Evolutionary conservation across 2,329 filamentous ascomycete genomes (phyloP), one percentile per base, ranked within the genome.

Genomic region (Lasiodiplodia hormozganensis): DNA sequence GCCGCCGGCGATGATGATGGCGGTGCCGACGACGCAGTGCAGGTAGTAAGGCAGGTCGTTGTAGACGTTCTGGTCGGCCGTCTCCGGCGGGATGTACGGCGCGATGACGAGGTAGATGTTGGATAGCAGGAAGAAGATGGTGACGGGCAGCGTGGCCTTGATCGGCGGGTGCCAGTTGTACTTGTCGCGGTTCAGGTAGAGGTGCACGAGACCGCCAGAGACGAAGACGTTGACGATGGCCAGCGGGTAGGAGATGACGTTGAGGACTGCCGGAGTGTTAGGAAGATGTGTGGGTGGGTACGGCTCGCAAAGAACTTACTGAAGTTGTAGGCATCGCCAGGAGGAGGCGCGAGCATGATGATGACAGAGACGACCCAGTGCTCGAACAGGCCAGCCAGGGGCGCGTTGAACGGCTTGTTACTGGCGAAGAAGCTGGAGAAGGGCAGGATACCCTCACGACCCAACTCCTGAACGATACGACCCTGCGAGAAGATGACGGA

Each of bases 401-500:
- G 88, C 0, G 87, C 87, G 73, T 88, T 88, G 74, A 89, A 88
- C 0, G 89, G 89, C 56, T 85, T 83, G 77, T 88, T 90, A 76
- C 86, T 88, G 14, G 88, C 88, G 83, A 87, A 90, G 72, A 91
- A 81, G 0, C 82, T 79, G 0, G 88, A 88, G 68, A 87, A 89
- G 0, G 89, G 89, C 2, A 91, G 78, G n/a, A 91, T 83, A 34
- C 88, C 89, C 77, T 91, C 89, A 12, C 88, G 86, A 4, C 87
- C 89, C 18, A 90, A 84, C 75, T 90, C 88, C 76, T 90, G 89
- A 0, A 89, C 88, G 5, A 91, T 78, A 65, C 89, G 85, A 7
- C 88, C 88, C 76, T 91, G 88, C 0, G 89, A 89, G 78, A 91
- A 91, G 70, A 90, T 90, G 70, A 91, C 88, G 68, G 84, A 86